A percentile compares a stretch with the other conserved stretches of the same genome.
Evolutionary conservation across 768 basidiomycete species (phyloP).

Genomic region (Pleurotus eryngii): DNA sequence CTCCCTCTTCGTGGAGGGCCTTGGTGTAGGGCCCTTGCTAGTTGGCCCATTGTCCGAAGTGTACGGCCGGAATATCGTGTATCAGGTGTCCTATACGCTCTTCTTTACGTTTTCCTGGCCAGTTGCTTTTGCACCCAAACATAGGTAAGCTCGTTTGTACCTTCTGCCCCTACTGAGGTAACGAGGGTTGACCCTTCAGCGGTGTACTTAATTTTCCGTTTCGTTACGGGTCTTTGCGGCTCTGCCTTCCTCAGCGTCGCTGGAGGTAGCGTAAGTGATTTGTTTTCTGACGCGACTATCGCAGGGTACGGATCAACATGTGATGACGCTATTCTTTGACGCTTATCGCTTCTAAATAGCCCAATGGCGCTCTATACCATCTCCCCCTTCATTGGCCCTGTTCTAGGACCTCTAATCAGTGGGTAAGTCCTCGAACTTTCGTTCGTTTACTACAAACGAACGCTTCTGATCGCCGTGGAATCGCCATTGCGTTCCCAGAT

Average conservation of each 20-base stretch:
- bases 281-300: slow-evolving; percentile 55
- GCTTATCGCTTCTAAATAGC: slow-evolving; percentile 14
- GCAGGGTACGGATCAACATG: slow-evolving; percentile 43
- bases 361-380: slow-evolving; percentile 57
- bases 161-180: background rate
- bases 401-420: slow-evolving; percentile 53
- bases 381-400: slow-evolving; percentile 49
- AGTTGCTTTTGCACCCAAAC: slow-evolving; percentile 69
- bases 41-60: slow-evolving; percentile 54
- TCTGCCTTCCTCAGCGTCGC: slow-evolving; percentile 56
- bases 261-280: slow-evolving; percentile 53
- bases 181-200: slow-evolving; percentile 24
- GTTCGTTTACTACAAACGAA: background rate
- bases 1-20: slow-evolving; percentile 56
- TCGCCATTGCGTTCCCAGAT: slow-evolving; percentile 29
- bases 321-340: background rate
- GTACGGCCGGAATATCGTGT: slow-evolving; percentile 63
- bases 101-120: slow-evolving; percentile 69
- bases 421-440: slow-evolving; percentile 39
- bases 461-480: background rate
- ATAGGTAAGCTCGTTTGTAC: slow-evolving; percentile 38
- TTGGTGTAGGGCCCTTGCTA: slow-evolving; percentile 54
- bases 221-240: slow-evolving; percentile 53
- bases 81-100: slow-evolving; percentile 54
- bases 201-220: slow-evolving; percentile 57